Evolutionary conservation across 202 grass and related monocot species (phyloP), one percentile per base, ranked within the genome.

Genomic region (Dendrocalamus latiflorus): DNA sequence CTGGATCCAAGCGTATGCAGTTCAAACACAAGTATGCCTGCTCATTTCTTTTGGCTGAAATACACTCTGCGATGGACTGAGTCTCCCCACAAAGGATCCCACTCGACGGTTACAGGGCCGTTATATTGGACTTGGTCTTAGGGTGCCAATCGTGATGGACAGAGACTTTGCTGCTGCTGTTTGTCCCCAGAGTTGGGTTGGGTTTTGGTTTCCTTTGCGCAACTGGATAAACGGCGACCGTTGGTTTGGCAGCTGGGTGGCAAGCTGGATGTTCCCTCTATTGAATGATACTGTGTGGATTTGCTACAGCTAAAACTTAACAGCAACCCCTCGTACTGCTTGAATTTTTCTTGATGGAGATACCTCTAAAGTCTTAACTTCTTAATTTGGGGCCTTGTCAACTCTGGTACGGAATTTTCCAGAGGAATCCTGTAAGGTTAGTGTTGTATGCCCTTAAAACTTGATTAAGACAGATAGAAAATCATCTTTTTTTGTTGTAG

Each of bases 111-210:
- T 83, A 34, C 39, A 48, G 14, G 74, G 84, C 79, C 64, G 84
- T 87, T 90, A 83, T 80, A 18, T n/a, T n/a, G n/a, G n/a, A n/a
- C n/a, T n/a, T n/a, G 75, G 88, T 86, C 88, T 57, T 39, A 69
- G 20, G 53, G 21, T 24, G 42, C 33, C 67, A 37, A 86, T 34
- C n/a, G 78, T 8, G 59, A 45, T 18, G 42, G 79, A 86, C 38
- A 68, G 74, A 21, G 53, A 80, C 79, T 11, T 76, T 50, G 21
- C 38, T 53, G 73, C 59, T 53, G 82, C 71, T 68, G 77, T 15
- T 22, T 37, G 33, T 45, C n/a, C n/a, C n/a, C n/a, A 20, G 44
- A 70, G 55, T 9, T 30, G 16, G 68, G 16, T 37, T 11, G 30
- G 42, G 60, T 53, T 39, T 8, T 69, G 28, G n/a, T 18, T 21